Percentiles rank a stretch among this genome's conserved stretches.
Conservation (phyloP, 2,329 filamentous ascomycete species). For the Blumeria hordei region DNA sequence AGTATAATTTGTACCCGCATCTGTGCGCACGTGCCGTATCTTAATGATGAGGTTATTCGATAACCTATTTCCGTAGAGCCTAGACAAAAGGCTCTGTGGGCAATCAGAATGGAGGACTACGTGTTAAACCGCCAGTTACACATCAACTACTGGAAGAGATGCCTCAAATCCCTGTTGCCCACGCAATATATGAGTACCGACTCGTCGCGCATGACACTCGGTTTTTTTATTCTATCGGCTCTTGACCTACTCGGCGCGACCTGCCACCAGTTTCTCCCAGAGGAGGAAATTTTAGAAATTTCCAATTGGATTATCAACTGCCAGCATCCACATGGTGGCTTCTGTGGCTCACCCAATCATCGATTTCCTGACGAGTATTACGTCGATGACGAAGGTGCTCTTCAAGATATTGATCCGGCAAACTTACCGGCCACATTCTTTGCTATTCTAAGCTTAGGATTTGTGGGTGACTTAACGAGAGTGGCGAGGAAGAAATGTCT, state of each 20-base stretch:
- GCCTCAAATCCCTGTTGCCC: conserved; percentile 59
- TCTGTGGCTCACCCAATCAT: conserved; percentile 64
- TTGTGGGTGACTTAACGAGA: conserved; percentile 31
- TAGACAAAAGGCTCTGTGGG: background rate
- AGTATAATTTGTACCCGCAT: too few relatives aligned
- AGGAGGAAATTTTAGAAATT: conserved; percentile 22
- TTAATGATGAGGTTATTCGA: too few relatives aligned
- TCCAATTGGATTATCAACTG: conserved; percentile 66
- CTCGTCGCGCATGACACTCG: conserved; percentile 71
- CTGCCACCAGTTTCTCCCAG: conserved; percentile 28
- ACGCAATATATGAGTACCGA: conserved; percentile 69
- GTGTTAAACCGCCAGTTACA: conserved; percentile 40
- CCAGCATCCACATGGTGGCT: conserved; percentile 69
- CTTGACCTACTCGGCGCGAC: conserved; percentile 52
- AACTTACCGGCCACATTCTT: conserved; percentile 81
- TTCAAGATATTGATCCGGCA: conserved; percentile 45
- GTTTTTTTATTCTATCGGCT: conserved; percentile 70
- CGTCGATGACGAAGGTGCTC: conserved; percentile 15
- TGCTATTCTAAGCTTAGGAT: conserved; percentile 49
- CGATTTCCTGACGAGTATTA: conserved; percentile 15
- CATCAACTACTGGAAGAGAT: conserved; percentile 80
- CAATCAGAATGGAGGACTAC: conserved; percentile 10
- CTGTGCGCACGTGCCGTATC: too few relatives aligned
- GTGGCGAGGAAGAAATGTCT: conserved; percentile 46
- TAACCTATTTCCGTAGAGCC: too few relatives aligned